phyloP scores from a whole-genome alignment of 257 asterid species.

The Rehmannia glutinosa region DNA sequence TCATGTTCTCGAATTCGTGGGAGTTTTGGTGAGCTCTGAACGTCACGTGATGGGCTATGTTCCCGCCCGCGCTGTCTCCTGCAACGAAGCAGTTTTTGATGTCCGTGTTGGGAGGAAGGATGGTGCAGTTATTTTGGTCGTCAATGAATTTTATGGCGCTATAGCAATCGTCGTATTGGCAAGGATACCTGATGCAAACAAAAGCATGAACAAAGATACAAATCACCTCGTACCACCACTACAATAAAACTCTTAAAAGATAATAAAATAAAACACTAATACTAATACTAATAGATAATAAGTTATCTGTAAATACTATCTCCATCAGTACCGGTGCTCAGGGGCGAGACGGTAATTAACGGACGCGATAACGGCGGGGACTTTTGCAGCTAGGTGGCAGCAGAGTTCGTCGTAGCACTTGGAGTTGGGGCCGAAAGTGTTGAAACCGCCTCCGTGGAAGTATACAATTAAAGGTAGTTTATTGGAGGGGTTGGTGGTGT shows the following conservation, averaged over 20 bases:
- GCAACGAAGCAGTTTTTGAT: conserved; percentile 18
- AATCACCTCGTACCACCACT: too few relatives aligned
- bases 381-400: conserved; percentile 1
- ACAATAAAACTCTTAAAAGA: too few relatives aligned
- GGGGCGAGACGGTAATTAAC: conserved; percentile 38
- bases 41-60: conserved; percentile 31
- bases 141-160: conserved; percentile 26
- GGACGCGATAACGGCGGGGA: conserved; percentile 25
- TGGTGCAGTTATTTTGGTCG: neutral
- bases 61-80: conserved; percentile 36
- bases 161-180: conserved; percentile 23
- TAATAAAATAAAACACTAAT: too few relatives aligned
- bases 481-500: neutral
- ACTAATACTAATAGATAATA: too few relatives aligned
- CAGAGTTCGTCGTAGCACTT: conserved; percentile 14
- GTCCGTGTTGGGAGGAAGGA: conserved; percentile 19
- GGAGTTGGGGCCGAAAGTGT: conserved; percentile 7
- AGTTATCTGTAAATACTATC: too few relatives aligned
- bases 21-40: conserved; percentile 8
- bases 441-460: conserved; percentile 36
- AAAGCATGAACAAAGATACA: too few relatives aligned
- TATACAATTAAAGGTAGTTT: conserved; percentile 24
- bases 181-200: too few relatives aligned
- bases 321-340: conserved; percentile 21
- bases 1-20: conserved; percentile 11